Evolutionary conservation across 2,329 filamentous ascomycete genomes (phyloP), one percentile per base, ranked within the genome.

Genomic region (Fusarium kyushuense): DNA sequence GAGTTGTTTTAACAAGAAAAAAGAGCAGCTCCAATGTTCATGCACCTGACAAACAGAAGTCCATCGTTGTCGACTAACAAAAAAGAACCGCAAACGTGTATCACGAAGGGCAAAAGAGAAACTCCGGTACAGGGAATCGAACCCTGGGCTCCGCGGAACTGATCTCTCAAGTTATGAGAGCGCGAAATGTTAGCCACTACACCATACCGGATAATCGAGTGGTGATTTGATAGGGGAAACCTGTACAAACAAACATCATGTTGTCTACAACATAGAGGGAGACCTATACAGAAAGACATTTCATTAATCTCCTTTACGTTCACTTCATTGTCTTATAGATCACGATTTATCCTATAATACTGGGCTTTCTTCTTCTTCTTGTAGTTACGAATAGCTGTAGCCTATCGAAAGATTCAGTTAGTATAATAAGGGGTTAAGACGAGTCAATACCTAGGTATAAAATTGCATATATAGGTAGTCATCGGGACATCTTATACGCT

Each of bases 181-280:
- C 74, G 74, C 70, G 72, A 75, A 75, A 75, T 75, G 73, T 75
- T 75, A 73, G 74, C 74, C 73, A 76, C 72, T 76, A 76, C 74
- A 76, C 74, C 74, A 76, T 76, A 75, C 74, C 73, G 73, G 73
- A 75, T 32, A 12, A 8, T 17, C 27, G 5, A 7, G 14, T 16
- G 30, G 35, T 38, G 35, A 38, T 33, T 33, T 38, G 11, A 38
- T 38, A 6, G 5, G 2, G 6, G 6, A 13, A 0, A 7, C 1
- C 2, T 0, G 11, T 8, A 6, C n/a, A 38, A 38, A 4, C 35
- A 21, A 7, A 7, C 6, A 35, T 3, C 3, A 41, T 41, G 21
- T 17, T 4, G 9, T 21, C n/a, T 21, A 5, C 6, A 10, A 2
- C 3, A 8, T 7, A 14, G 5, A 41, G 21, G 5, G 12, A 29